A percentile compares a stretch with the other conserved stretches of the same genome.
phyloP scores from a whole-genome alignment of 2,329 filamentous ascomycete genomes.

The Cladosporium sp. region DNA sequence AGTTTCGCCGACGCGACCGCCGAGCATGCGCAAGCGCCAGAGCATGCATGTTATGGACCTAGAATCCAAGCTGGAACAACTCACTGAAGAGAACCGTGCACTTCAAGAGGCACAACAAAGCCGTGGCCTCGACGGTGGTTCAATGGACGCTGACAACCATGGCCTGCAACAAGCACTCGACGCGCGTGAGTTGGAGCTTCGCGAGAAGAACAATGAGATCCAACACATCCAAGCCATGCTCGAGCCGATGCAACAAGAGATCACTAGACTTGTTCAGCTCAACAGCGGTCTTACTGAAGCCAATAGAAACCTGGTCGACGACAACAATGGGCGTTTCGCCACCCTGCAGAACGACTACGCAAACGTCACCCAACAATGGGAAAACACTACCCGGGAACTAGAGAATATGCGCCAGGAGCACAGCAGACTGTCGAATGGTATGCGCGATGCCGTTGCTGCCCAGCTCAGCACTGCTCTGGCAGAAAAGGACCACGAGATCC shows the following conservation, averaged over 20 bases:
- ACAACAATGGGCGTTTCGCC: constrained; percentile 71
- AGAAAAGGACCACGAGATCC: constrained; percentile 82
- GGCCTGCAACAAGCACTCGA: constrained; percentile 55
- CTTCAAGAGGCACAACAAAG: constrained; percentile 63
- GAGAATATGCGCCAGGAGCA: constrained; percentile 66
- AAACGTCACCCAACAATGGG: constrained; percentile 52
- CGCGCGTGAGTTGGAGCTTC: constrained; percentile 67
- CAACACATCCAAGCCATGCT: constrained; percentile 71
- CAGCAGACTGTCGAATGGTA: constrained; percentile 59
- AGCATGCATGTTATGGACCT: constrained; percentile 95
- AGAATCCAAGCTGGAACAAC: constrained; percentile 78
- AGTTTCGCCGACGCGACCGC: constrained; percentile 85
- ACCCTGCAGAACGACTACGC: constrained; percentile 67
- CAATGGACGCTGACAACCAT: constrained; percentile 41
- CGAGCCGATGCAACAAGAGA: constrained; percentile 77
- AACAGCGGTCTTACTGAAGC: constrained; percentile 78
- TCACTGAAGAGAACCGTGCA: constrained; percentile 79
- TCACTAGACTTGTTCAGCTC: constrained; percentile 75
- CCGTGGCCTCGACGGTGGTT: constrained; percentile 50
- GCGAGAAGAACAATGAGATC: constrained; percentile 85
- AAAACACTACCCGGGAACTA: constrained; percentile 65
- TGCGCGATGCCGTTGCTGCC: constrained; percentile 61
- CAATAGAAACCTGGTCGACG: constrained; percentile 72
- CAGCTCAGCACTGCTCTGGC: constrained; percentile 67
- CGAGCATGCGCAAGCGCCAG: constrained; percentile 93